phyloP scores from a whole-genome alignment of 1,139 yeast species.

The Kodamaea sp. region DNA sequence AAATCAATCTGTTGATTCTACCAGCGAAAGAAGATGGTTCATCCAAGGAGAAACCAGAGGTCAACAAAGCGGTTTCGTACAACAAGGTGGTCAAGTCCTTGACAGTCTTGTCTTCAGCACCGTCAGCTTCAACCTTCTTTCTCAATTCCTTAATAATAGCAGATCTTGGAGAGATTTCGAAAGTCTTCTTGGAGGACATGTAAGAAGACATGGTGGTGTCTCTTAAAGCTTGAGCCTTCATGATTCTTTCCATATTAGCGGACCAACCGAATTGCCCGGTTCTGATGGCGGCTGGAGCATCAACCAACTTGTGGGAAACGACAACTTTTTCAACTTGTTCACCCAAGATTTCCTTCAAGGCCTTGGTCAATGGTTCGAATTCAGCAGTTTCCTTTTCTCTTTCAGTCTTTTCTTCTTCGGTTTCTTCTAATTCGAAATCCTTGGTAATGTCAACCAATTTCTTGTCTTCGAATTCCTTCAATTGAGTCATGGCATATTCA shows the following conservation, averaged over 20 bases:
- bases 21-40: conserved; percentile 97
- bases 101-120: conserved; percentile 97
- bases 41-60: conserved; percentile 98
- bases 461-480: conserved; percentile 99
- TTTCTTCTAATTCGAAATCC: conserved; percentile 98
- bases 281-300: conserved; percentile 99
- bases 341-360: conserved; percentile 95
- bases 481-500: conserved; percentile 98
- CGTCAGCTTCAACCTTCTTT: conserved; percentile 94
- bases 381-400: conserved; percentile 93
- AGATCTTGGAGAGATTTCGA: conserved; percentile 97
- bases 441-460: conserved; percentile 97
- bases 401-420: conserved; percentile 92
- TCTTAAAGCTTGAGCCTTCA: conserved; percentile 99
- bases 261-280: conserved; percentile 99
- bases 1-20: conserved; percentile 97
- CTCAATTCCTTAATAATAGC: conserved; percentile 92
- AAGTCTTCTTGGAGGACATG: conserved; percentile 99
- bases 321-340: conserved; percentile 99
- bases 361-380: conserved; percentile 90
- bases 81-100: conserved; percentile 95
- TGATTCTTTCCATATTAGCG: conserved; percentile 99
- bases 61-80: conserved; percentile 95
- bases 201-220: conserved; percentile 98
- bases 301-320: conserved; percentile 95